These are phyloP conservation scores for Paramecium caudatum DNA, from an alignment of 73 alveolate species.

Conservation along the genomic window DNA sequence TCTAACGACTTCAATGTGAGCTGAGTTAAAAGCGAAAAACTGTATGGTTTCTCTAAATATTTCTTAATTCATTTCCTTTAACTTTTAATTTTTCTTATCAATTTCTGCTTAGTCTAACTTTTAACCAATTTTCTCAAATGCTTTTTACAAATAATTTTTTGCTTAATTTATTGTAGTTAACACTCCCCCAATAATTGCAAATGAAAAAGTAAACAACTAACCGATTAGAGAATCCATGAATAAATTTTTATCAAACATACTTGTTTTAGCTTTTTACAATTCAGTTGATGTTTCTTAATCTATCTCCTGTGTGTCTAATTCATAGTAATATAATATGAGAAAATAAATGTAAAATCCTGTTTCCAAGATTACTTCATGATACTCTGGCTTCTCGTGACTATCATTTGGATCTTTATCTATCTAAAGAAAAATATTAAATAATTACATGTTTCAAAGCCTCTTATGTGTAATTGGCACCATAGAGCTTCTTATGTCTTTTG, in stretches of 20 bases:
- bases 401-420: conserved; percentile 64
- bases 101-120: conserved; percentile 36
- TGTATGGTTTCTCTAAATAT: conserved; percentile 66
- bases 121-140: neutral
- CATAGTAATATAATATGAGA: conserved; percentile 79
- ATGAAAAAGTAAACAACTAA: conserved; percentile 34
- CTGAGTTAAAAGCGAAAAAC: conserved; percentile 69
- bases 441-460: conserved; percentile 54
- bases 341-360: conserved; percentile 89
- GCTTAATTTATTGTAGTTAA: conserved; percentile 50
- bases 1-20: conserved; percentile 73
- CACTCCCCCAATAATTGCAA: conserved; percentile 67
- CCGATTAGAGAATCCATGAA: conserved; percentile 63
- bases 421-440: neutral
- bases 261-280: conserved; percentile 63
- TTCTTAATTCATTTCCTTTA: conserved; percentile 48
- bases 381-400: conserved; percentile 14
- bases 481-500: conserved; percentile 59
- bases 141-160: conserved; percentile 44
- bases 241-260: conserved; percentile 49
- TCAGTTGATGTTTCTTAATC: conserved; percentile 75
- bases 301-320: conserved; percentile 81
- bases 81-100: neutral
- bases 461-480: neutral
- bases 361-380: conserved; percentile 84